Evolutionary conservation across 192 early-diverging fungal species (phyloP).

Genomic region (Geranomyces variabilis): DNA sequence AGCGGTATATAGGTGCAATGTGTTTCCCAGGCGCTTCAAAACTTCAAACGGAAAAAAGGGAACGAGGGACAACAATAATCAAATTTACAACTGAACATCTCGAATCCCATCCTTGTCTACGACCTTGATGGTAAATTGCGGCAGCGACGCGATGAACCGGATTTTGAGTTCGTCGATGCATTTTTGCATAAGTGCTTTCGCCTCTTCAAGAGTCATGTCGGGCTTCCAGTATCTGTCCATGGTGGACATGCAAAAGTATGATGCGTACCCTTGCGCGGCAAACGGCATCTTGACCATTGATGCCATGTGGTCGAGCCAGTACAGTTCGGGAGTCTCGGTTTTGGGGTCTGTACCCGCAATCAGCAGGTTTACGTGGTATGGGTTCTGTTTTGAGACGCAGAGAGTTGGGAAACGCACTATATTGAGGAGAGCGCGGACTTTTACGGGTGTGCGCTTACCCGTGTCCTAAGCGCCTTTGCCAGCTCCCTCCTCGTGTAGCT

Average conservation of each 20-base stretch:
- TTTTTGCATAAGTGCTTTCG: constrained; percentile 77
- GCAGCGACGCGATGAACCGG: constrained; percentile 84
- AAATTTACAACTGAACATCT: constrained; percentile 25
- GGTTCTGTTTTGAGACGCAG: constrained; percentile 63
- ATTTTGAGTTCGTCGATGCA: constrained; percentile 82
- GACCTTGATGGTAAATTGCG: constrained; percentile 83
- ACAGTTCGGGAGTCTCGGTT: constrained; percentile 73
- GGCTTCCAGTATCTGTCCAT: constrained; percentile 90
- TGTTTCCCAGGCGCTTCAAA: too few species aligned
- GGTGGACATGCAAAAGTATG: constrained; percentile 87
- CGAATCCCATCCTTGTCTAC: constrained; percentile 83
- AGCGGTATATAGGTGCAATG: too few species aligned
- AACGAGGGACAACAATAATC: too few species aligned
- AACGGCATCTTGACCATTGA: constrained; percentile 77
- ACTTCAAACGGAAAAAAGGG: too few species aligned
- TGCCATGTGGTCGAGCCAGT: constrained; percentile 92
- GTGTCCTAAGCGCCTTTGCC: constrained; percentile 80
- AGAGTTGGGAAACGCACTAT: not conserved
- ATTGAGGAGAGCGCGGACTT: too few species aligned
- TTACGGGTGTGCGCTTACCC: too few species aligned
- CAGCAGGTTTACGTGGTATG: constrained; percentile 88
- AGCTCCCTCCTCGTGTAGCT: constrained; percentile 84
- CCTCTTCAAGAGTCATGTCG: constrained; percentile 83
- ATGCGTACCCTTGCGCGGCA: constrained; percentile 89
- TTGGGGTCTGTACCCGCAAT: constrained; percentile 83